Evolutionary conservation across 192 early-diverging fungal genomes (phyloP).

Genomic region (Backusella westeae): DNA sequence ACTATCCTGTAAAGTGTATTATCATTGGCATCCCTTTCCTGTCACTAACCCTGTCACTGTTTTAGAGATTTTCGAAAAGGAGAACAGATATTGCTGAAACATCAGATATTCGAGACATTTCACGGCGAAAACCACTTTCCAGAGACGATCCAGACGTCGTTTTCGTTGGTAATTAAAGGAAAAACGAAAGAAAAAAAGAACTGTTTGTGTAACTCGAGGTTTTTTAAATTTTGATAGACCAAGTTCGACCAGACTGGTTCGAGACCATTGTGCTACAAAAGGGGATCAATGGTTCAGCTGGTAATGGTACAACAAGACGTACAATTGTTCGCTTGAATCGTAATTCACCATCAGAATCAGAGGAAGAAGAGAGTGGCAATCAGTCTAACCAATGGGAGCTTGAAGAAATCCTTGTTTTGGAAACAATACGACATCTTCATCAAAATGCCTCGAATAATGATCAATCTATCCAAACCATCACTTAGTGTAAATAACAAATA

Average conservation of each 20-base stretch:
- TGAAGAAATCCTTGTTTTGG: slow-evolving; percentile 89
- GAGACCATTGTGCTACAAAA: slow-evolving; percentile 42
- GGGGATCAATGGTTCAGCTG: slow-evolving; percentile 13
- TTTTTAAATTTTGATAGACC: slow-evolving; percentile 42
- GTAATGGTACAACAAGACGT: slow-evolving; percentile 18
- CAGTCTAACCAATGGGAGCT: slow-evolving; percentile 76
- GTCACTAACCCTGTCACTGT: background rate
- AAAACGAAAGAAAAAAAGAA: background rate
- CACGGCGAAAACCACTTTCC: slow-evolving; percentile 47
- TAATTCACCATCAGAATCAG: background rate
- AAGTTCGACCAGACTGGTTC: slow-evolving; percentile 69
- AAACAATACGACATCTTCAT: slow-evolving; percentile 67
- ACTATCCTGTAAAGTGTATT: background rate
- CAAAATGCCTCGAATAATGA: background rate
- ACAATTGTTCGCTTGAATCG: slow-evolving; percentile 11
- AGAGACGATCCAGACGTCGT: slow-evolving; percentile 61
- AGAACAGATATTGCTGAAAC: background rate
- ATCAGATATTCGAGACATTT: background rate
- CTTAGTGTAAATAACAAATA: background rate
- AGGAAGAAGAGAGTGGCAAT: slow-evolving; percentile 37
- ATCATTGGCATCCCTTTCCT: background rate
- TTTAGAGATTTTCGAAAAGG: background rate
- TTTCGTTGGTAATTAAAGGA: slow-evolving; percentile 51
- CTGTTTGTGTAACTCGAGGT: background rate
- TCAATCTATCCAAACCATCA: background rate